These are phyloP conservation scores for Trichoderma koningii DNA, from an alignment of 2,329 filamentous ascomycete species.

Conservation along the genomic window DNA sequence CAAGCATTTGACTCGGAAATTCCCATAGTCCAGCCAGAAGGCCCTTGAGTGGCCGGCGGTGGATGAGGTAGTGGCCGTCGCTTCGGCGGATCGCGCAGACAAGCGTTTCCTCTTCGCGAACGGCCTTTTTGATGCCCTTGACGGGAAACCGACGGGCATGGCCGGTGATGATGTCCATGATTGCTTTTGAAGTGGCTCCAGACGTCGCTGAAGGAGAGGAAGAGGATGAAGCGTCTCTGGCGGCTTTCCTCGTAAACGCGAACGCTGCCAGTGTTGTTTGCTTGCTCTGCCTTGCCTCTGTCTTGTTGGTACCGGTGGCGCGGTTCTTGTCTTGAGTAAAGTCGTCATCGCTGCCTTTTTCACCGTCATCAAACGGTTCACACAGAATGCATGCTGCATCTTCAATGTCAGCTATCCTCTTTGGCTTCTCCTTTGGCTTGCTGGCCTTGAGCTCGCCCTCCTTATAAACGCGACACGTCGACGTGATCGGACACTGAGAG, in stretches of 20 bases:
- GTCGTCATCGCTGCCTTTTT: constrained; percentile 32
- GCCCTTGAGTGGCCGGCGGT: constrained; percentile 55
- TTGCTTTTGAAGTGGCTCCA: constrained; percentile 27
- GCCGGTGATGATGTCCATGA: constrained; percentile 43
- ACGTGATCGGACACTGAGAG: constrained; percentile 51
- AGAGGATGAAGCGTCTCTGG: background rate
- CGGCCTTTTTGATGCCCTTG: constrained; percentile 54
- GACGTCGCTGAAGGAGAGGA: background rate
- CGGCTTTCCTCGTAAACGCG: constrained; percentile 35
- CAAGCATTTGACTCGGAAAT: constrained; percentile 50
- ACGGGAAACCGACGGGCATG: constrained; percentile 56
- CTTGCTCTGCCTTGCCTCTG: constrained; percentile 32
- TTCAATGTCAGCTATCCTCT: constrained; percentile 47
- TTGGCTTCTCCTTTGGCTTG: constrained; percentile 27
- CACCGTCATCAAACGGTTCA: constrained; percentile 47
- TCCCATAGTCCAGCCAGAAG: constrained; percentile 60
- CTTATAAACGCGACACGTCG: constrained; percentile 53
- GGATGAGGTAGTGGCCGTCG: constrained; percentile 51
- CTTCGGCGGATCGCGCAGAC: constrained; percentile 52
- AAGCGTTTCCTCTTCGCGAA: constrained; percentile 54
- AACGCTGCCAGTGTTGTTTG: constrained; percentile 43
- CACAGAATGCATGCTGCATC: constrained; percentile 52
- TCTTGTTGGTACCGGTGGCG: constrained; percentile 18
- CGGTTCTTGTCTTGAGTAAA: constrained; percentile 18
- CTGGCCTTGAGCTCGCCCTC: constrained; percentile 47